A percentile compares a stretch with the other conserved stretches of the same genome.
Conservation (phyloP, 1,284 basidiomycete genomes). For the Cryptococcus sp. region DNA sequence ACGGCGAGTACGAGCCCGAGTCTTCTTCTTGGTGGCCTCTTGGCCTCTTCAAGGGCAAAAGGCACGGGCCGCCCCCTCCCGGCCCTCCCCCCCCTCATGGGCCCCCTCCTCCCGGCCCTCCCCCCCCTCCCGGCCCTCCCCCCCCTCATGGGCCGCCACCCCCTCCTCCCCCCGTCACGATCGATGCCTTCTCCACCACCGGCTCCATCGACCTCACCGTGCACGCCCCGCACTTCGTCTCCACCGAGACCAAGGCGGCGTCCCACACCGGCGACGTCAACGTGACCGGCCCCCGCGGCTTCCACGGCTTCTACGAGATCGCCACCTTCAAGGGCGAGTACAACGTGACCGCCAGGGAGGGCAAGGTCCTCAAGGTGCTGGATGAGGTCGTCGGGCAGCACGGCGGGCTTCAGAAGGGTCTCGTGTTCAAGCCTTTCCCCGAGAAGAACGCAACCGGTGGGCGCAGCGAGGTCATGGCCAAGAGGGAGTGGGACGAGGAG, state of each 20-base stretch:
- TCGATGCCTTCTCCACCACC: slow-evolving; percentile 27
- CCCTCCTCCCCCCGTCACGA: slow-evolving; percentile 23
- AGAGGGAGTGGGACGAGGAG: neutral
- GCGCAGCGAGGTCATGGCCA: neutral
- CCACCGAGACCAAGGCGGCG: slow-evolving; percentile 38
- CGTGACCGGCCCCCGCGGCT: slow-evolving; percentile 19
- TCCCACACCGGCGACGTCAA: slow-evolving; percentile 46
- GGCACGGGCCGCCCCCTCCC: slow-evolving; percentile 4
- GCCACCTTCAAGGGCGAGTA: slow-evolving; percentile 21
- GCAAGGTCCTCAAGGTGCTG: slow-evolving; percentile 20
- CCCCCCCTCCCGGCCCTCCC: slow-evolving; percentile 7
- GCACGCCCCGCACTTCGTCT: slow-evolving; percentile 16
- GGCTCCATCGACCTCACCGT: slow-evolving; percentile 28
- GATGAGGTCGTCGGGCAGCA: slow-evolving; percentile 17
- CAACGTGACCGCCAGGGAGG: slow-evolving; percentile 12
- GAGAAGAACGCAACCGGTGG: neutral
- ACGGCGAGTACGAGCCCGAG: slow-evolving; percentile 5
- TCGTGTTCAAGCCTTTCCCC: slow-evolving; percentile 17
- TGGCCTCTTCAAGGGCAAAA: slow-evolving; percentile 1
- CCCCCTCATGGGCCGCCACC: slow-evolving; percentile 13
- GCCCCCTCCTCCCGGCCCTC: slow-evolving; percentile 7
- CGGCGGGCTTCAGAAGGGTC: slow-evolving; percentile 25
- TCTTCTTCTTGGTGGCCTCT: slow-evolving; percentile 4
- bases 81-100: slow-evolving; percentile 9
- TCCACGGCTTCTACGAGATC: slow-evolving; percentile 32